These are phyloP conservation scores for Plectosphaerella plurivora DNA, from an alignment of 2,329 filamentous ascomycete species.

Conservation along the genomic window DNA sequence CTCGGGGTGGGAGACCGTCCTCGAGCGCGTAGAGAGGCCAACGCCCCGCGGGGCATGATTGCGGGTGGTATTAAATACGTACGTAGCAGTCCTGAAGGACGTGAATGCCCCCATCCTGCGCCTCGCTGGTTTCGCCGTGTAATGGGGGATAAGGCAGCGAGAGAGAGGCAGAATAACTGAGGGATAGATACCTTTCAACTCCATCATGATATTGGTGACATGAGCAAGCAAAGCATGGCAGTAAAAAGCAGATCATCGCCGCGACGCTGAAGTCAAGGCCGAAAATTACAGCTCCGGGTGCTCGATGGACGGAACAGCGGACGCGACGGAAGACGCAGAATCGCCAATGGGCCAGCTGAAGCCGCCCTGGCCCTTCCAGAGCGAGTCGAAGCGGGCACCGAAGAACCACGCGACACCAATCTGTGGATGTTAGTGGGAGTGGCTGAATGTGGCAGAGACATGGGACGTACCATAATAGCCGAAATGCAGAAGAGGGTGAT, in stretches of 20 bases:
- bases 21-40: too few relatives aligned
- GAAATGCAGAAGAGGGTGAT: conserved; percentile 68
- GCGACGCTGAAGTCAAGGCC: too few relatives aligned
- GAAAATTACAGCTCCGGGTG: conserved; percentile 11
- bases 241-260: too few relatives aligned
- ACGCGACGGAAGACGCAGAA: neutral
- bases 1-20: neutral
- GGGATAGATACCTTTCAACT: conserved; percentile 1
- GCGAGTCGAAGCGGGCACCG: conserved; percentile 73
- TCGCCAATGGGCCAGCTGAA: conserved; percentile 7
- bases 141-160: too few relatives aligned
- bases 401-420: conserved; percentile 72
- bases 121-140: too few relatives aligned
- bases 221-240: neutral
- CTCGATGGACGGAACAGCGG: conserved; percentile 2
- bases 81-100: neutral
- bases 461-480: conserved; percentile 67
- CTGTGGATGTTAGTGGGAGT: conserved; percentile 36
- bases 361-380: conserved; percentile 10
- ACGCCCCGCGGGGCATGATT: neutral
- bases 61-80: conserved; percentile 6
- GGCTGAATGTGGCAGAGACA: neutral
- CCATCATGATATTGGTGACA: conserved; percentile 2
- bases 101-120: too few relatives aligned
- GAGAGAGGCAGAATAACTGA: too few relatives aligned